Evolutionary conservation across 495 filamentous ascomycete genomes (phyloP), one percentile per base, ranked within the genome.

Genomic region (Tirmania nivea): DNA sequence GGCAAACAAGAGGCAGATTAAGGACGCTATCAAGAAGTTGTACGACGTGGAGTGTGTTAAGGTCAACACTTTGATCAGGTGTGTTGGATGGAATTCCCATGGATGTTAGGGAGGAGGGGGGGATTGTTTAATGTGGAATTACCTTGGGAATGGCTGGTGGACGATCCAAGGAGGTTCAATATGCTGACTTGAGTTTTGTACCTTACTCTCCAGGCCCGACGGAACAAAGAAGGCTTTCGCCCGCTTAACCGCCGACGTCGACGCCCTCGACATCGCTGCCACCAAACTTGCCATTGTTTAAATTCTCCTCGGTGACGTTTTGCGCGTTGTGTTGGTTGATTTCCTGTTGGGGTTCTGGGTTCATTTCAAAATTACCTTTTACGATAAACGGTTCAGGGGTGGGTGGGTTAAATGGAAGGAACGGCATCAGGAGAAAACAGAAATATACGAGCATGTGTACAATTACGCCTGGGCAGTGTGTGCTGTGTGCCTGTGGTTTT

Each of bases 1-100:
- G 83, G 78, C 86, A 65, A 99, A 99, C 77, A 99, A 99, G 84
- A 80, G 87, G 66, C 90, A 99, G 79, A 99, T 99, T 74, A 94
- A 94, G 79, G 75, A 77, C 64, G 84, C 90, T 57, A 75, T 99
- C 60, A 99, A 99, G 86, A 94, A 88, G 83, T 79, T 96, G 60
- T 99, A 99, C 71, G 89, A 96, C 71, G 88, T 99, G 59, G 86
- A 94, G 66, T 81, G 78, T 65, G 75, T 99, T 72, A 95, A 94
- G 83, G 81, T 99, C 73, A 99, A 96, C 78, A 96, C 90, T 59
- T 80, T 99, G 56, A 86, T 99, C 74, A 82, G 89, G 86, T 92
- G 75, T 21, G 73, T 69, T 51, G 51, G 20, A 34, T 17, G 20
- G 10, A 49, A 36, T 10, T 10, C 11, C 7, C 7, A 31, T 31